Evolutionary conservation across 371 early-diverging fungal genomes (phyloP).

Genomic region (Lichtheimia ramosa): DNA sequence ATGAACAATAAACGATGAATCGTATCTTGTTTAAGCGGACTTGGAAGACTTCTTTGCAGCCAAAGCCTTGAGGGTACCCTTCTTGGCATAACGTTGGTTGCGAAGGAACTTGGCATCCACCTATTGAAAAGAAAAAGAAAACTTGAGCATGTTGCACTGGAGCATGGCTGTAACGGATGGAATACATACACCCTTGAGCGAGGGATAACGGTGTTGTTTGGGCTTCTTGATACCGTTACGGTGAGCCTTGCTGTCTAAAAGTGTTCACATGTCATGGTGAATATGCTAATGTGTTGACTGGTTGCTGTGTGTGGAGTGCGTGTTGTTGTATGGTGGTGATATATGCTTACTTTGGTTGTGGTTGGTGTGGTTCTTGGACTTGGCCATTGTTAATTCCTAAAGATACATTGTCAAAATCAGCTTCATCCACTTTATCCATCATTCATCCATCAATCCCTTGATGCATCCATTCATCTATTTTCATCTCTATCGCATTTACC

Average conservation of each 20-base stretch:
- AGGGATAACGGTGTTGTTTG: conserved; percentile 81
- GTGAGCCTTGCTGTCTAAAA: conserved; percentile 95
- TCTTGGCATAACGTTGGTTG: conserved; percentile 97
- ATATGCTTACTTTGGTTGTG: conserved; percentile 79
- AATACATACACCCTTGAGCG: conserved; percentile 86
- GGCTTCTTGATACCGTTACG: conserved; percentile 98
- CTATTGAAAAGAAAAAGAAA: conserved; percentile 23
- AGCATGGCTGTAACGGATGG: neutral
- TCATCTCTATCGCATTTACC: neutral
- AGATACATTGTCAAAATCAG: neutral
- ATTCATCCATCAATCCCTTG: conserved; percentile 4
- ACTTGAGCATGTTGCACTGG: neutral
- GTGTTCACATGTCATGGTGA: neutral
- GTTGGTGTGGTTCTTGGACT: conserved; percentile 99
- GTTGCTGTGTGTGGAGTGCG: too few relatives aligned
- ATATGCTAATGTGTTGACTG: too few relatives aligned
- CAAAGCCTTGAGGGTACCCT: conserved; percentile 57
- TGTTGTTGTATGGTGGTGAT: neutral
- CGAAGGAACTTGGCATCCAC: conserved; percentile 97
- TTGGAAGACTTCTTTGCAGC: conserved; percentile 43
- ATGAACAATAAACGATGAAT: too few relatives aligned
- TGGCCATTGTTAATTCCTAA: conserved; percentile 72
- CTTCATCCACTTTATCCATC: conserved; percentile 10
- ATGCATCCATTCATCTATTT: neutral
- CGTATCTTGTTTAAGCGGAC: too few relatives aligned